Evolutionary conservation across 805 yeast species (phyloP), one percentile per base, ranked within the genome.

Genomic region (Candida gorgasii): DNA sequence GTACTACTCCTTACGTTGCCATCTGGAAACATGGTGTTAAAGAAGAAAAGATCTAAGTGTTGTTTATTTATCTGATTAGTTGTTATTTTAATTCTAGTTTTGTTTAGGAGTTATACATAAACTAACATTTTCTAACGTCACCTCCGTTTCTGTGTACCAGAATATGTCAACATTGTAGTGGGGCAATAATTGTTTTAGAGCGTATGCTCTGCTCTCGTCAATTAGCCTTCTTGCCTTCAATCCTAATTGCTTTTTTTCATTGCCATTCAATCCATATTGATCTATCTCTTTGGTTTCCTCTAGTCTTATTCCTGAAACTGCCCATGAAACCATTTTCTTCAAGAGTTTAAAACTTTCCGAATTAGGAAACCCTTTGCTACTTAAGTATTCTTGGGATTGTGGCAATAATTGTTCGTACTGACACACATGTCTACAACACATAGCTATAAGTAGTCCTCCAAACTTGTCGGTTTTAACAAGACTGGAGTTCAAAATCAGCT

Each of bases 1-100:
- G 99, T 79, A 78, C 83, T 62, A 93, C 99, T 59, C 99, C 99
- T 67, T 93, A 69, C 78, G 93, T 92, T 65, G 89, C 90, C 55
- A 84, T 90, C 85, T 93, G 99, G 99, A 93, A 92, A 80, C 99
- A 93, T 76, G 99, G 99, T 82, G 83, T 87, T 58, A 76, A 69
- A 61, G 88, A 82, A 71, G 82, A 78, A 73, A 93, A 93, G 85
- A 80, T 92, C 80, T 92, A 89, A 84, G 36, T 17, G 31, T 24
- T 31, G 16, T 36, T 36, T 22, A 26, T 26, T 27, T 16, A 16
- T 30, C 12, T 26, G n/a, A n/a, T 26, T 26, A 26, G 14, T 26
- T 39, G 26, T 40, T 30, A 30, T 14, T 28, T 20, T 33, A 33
- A 11, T 33, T 33, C 28, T 20, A 20, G 11, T 35, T 23, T 15